A percentile compares a stretch with the other conserved stretches of the same genome.
Conservation (phyloP, 768 basidiomycete species). For the Hygrocybe coccinea region DNA sequence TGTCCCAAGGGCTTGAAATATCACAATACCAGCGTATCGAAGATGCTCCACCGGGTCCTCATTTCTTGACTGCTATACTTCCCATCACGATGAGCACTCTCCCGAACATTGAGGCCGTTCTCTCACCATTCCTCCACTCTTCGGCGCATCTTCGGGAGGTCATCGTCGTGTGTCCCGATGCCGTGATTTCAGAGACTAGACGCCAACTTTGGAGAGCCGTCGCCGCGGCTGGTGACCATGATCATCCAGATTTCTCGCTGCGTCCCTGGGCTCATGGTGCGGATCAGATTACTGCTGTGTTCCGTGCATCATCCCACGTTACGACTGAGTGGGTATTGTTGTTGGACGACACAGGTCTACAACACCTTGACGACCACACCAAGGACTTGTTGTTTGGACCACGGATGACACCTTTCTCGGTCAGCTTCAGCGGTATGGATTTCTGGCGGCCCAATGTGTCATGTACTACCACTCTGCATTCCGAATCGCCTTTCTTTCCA, state of each 20-base stretch:
- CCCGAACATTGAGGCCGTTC: conserved; percentile 26
- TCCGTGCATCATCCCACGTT: conserved; percentile 37
- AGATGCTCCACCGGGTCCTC: no score
- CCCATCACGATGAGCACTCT: conserved; percentile 41
- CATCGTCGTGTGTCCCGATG: conserved; percentile 42
- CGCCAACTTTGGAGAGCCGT: conserved; percentile 31
- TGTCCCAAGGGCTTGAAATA: no score
- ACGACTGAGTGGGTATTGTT: conserved; percentile 50
- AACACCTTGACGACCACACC: conserved; percentile 28
- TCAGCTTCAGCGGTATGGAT: conserved; percentile 38
- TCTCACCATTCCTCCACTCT: conserved; percentile 37
- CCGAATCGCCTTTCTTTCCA: conserved; percentile 51
- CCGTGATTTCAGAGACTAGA: conserved; percentile 32
- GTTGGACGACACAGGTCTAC: conserved; percentile 45
- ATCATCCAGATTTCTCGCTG: conserved; percentile 43
- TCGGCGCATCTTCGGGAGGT: conserved; percentile 40
- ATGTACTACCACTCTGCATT: conserved; percentile 29
- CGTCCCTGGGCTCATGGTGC: conserved; percentile 24
- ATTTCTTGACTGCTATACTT: conserved; percentile 44
- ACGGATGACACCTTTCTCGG: conserved; percentile 30
- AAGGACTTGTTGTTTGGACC: conserved; percentile 41
- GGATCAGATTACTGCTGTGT: conserved; percentile 21
- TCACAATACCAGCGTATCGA: not conserved
- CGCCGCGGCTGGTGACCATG: conserved; percentile 18
- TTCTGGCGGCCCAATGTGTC: conserved; percentile 20